phyloP scores from a whole-genome alignment of 2,329 filamentous ascomycete species.

The Aspergillus fischeri region DNA sequence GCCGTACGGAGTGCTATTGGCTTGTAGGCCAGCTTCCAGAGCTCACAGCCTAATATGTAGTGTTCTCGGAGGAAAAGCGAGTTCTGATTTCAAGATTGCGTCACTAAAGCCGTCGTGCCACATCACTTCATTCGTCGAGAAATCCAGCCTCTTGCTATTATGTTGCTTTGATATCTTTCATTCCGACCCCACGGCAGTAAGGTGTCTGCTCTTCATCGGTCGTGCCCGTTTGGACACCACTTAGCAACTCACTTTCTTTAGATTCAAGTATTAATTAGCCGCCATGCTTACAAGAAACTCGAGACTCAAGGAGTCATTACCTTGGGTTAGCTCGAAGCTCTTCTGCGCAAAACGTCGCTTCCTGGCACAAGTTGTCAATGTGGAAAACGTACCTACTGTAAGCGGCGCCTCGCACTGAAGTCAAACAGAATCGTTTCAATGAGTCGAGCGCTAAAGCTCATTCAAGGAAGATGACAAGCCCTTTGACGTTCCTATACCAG shows the following conservation, averaged over 20 bases:
- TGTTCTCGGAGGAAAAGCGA: background rate
- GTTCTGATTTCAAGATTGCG: conserved; percentile 3
- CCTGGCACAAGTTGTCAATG: conserved; percentile 13
- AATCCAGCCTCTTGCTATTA: background rate
- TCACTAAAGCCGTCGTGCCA: conserved; percentile 3
- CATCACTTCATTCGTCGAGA: background rate
- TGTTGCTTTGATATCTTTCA: background rate
- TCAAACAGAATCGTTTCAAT: background rate
- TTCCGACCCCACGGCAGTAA: no score
- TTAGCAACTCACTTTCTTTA: background rate
- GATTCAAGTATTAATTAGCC: background rate
- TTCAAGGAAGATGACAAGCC: conserved; percentile 77
- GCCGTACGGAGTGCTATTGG: background rate
- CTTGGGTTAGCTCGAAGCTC: conserved; percentile 1
- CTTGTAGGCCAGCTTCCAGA: background rate
- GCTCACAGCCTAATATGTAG: background rate
- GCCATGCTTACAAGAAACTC: conserved; percentile 11
- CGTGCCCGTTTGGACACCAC: background rate
- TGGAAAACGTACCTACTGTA: conserved; percentile 13
- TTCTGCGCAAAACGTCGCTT: conserved; percentile 6
- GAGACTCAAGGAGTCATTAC: background rate
- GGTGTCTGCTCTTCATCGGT: background rate
- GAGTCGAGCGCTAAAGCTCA: background rate
- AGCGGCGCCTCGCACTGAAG: background rate
- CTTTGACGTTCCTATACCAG: conserved; percentile 81